A percentile compares a stretch with the other conserved stretches of the same genome.
These are phyloP conservation scores for Hippophae rhamnoides DNA, from an alignment of 306 rosid genomes.

Conservation along the genomic window DNA sequence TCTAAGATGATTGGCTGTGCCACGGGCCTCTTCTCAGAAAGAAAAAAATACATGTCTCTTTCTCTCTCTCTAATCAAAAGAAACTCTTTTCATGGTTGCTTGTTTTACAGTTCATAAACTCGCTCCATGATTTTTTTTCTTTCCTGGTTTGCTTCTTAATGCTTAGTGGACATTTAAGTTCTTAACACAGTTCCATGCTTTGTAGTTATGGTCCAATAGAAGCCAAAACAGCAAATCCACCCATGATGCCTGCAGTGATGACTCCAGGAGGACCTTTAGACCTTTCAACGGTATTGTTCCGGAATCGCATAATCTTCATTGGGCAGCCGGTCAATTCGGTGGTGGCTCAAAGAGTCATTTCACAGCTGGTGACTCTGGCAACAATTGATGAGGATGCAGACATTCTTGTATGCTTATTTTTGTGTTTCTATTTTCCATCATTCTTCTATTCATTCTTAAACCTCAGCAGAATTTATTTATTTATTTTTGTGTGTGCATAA, in stretches of 20 bases:
- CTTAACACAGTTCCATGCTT: slow-evolving; percentile 18
- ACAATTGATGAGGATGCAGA: slow-evolving; percentile 68
- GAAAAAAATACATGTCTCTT: no score
- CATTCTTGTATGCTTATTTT: slow-evolving; percentile 55
- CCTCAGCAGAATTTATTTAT: neutral
- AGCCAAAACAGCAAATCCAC: slow-evolving; percentile 70
- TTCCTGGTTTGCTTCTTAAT: slow-evolving; percentile 4
- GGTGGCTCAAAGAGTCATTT: slow-evolving; percentile 93
- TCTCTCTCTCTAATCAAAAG: neutral
- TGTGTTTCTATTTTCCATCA: slow-evolving; percentile 4
- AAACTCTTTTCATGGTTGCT: neutral
- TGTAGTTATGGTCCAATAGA: slow-evolving; percentile 58
- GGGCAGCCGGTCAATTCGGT: slow-evolving; percentile 77
- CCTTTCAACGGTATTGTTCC: slow-evolving; percentile 72
- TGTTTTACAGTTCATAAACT: neutral
- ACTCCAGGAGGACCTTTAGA: slow-evolving; percentile 91
- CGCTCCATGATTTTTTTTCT: neutral
- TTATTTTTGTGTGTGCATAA: neutral
- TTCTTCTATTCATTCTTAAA: neutral
- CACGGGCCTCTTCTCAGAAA: neutral
- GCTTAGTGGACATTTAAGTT: slow-evolving; percentile 1
- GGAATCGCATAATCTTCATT: slow-evolving; percentile 86
- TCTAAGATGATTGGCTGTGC: no score
- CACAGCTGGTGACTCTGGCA: slow-evolving; percentile 92
- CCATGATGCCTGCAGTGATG: slow-evolving; percentile 80